A percentile compares a stretch with the other conserved stretches of the same genome.
phyloP scores from a whole-genome alignment of 1,284 basidiomycete species.

The Lentinula novae-zelandiae region DNA sequence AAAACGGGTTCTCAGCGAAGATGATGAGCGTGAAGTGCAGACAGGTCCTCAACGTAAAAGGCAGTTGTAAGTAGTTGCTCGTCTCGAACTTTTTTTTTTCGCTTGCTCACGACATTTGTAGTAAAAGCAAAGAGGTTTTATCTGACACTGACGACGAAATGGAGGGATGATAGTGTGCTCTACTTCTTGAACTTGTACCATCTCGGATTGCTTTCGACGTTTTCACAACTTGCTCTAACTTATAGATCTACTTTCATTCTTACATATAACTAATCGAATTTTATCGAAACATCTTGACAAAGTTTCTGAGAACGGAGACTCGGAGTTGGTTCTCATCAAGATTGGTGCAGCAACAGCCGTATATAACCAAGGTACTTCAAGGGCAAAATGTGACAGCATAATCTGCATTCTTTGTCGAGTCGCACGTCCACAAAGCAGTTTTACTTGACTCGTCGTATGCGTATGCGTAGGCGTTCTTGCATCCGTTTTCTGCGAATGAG shows the following conservation, averaged over 20 bases:
- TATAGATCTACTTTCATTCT: background rate
- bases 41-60: constrained; percentile 56
- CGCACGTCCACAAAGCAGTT: constrained; percentile 38
- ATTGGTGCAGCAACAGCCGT: no score
- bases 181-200: background rate
- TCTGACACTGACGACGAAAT: constrained; percentile 76
- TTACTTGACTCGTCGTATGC: constrained; percentile 41
- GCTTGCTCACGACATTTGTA: constrained; percentile 23
- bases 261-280: background rate
- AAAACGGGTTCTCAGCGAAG: constrained; percentile 72
- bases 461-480: constrained; percentile 42
- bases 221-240: background rate
- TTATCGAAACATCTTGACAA: no score
- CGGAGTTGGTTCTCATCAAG: no score
- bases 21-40: constrained; percentile 62
- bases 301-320: no score
- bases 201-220: background rate
- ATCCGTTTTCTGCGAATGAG: constrained; percentile 28
- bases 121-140: constrained; percentile 77
- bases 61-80: constrained; percentile 54
- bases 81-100: constrained; percentile 13
- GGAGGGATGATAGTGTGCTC: constrained; percentile 6
- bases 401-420: constrained; percentile 19
- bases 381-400: constrained; percentile 43
- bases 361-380: background rate